Base-by-base conservation (phyloP, 305 asterid species). In the Solanum aculeatissimum region DNA sequence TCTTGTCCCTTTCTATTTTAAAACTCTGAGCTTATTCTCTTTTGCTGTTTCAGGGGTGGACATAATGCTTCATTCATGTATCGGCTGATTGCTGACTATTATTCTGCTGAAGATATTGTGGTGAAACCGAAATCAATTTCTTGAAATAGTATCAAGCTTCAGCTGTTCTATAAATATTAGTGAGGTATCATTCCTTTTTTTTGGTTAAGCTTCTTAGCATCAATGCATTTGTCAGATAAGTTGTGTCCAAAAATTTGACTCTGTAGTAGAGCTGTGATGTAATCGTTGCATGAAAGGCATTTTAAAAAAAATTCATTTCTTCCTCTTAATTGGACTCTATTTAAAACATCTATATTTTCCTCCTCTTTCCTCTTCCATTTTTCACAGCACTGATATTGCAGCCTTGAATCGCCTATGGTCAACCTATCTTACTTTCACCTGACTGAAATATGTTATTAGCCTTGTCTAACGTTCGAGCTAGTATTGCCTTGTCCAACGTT, bases 41-140 rank as follows among this genome's bases (percentile, higher is more conserved):
- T 82, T 66, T 53, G 16, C 81, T 86, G 51, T 90, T 87, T 49
- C 93, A 96, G 99, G 35, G 99, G 99, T 74, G 98, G 98, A 83
- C 99, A 96, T 90, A 96, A 93, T 87, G 97, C 99, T 78, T 96
- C 99, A 69, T 96, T 93, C 86, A 94, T 96, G 90, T 94, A 96
- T 87, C 95, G 97, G 86, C 98, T 96, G 87, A 93, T 96, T 83
- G 94, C 98, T 88, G 99, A 96, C 89, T 95, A 95, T 86, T 96
- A 96, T 89, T 95, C 99, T 82, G 97, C 96, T 62, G 97, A 96
- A 87, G 99, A 96, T 90, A 71, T 95, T 86, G 97, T 91, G 81
- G 90, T 94, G 85, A 92, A 89, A 81, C 86, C 85, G 89, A 95
- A 89, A 88, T 83, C 92, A 74, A 88, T 92, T 85, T 89, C 98